phyloP scores from a whole-genome alignment of 768 basidiomycete genomes.

The Tricholoma matsutake region DNA sequence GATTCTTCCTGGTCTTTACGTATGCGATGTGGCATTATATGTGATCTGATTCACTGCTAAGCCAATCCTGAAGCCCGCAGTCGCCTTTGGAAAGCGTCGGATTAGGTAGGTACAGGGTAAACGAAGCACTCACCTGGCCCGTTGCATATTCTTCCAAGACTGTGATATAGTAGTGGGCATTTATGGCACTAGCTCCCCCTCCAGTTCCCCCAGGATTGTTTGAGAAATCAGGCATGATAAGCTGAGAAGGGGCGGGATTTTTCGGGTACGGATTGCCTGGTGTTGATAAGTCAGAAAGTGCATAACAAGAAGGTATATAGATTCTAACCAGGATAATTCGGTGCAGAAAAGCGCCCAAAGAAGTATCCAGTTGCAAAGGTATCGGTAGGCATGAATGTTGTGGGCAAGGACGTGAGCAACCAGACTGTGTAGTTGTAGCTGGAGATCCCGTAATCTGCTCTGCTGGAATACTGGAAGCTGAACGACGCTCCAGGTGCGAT shows the following conservation, averaged over 20 bases:
- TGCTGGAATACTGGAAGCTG: slow-evolving; percentile 33
- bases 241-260: slow-evolving; percentile 32
- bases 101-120: background rate
- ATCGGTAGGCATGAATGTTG: slow-evolving; percentile 19
- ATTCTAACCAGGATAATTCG: slow-evolving; percentile 39
- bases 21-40: too few species aligned
- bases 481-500: background rate
- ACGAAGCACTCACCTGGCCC: background rate
- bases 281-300: background rate
- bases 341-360: slow-evolving; percentile 41
- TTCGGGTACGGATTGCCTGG: slow-evolving; percentile 39
- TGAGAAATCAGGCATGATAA: slow-evolving; percentile 47
- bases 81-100: too few species aligned
- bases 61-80: too few species aligned
- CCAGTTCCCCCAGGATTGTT: slow-evolving; percentile 38
- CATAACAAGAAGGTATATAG: background rate
- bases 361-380: slow-evolving; percentile 34
- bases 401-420: slow-evolving; percentile 32
- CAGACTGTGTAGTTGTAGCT: slow-evolving; percentile 42
- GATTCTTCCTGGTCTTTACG: too few species aligned
- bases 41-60: too few species aligned
- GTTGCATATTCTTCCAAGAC: background rate
- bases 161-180: slow-evolving; percentile 26
- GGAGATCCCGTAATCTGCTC: slow-evolving; percentile 40
- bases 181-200: slow-evolving; percentile 25